Conservation (phyloP, 345 rosid genomes). For the Salix suchowensis region DNA sequence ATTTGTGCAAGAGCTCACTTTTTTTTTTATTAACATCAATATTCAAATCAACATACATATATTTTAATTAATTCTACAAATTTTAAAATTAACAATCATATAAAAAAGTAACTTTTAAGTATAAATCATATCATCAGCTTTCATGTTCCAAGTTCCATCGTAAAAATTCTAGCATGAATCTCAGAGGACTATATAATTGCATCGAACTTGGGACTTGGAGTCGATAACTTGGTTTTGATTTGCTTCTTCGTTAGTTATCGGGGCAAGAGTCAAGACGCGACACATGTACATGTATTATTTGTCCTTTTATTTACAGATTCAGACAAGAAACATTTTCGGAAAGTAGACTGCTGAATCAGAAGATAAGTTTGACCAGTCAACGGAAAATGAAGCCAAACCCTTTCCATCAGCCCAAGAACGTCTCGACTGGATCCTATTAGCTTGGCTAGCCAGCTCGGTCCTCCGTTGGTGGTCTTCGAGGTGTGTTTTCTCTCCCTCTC, state of each 20-base stretch:
- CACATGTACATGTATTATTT: background rate
- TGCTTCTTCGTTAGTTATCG: background rate
- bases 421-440: background rate
- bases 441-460: background rate
- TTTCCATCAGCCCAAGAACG: background rate
- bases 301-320: background rate
- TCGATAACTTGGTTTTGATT: no score
- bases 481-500: slow-evolving; percentile 1
- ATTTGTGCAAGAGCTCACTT: no score
- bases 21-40: no score
- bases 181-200: no score
- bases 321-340: slow-evolving; percentile 24
- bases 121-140: no score
- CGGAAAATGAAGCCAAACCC: slow-evolving; percentile 24
- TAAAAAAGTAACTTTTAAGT: no score
- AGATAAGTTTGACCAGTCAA: slow-evolving; percentile 29
- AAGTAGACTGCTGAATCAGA: slow-evolving; percentile 4
- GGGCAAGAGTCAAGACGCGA: background rate
- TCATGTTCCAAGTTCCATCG: no score
- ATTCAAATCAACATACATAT: no score
- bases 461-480: slow-evolving; percentile 37
- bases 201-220: no score
- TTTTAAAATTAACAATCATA: no score
- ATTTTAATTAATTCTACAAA: no score
- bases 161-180: no score